Conservation (phyloP, 1,284 basidiomycete species). For the Mycena citricolor region DNA sequence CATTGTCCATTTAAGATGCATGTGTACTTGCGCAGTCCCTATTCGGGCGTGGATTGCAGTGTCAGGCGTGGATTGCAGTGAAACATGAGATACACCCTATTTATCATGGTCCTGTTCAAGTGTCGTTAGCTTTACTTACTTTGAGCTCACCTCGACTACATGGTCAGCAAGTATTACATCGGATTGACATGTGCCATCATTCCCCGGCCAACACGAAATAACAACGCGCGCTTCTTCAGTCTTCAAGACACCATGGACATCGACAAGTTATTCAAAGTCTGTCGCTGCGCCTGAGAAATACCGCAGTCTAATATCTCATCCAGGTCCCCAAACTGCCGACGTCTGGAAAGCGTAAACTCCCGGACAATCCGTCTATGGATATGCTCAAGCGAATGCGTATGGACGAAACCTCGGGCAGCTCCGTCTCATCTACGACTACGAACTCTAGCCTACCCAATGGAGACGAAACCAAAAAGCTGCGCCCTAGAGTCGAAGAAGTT, state of each 20-base stretch:
- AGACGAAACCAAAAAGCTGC: conserved; percentile 13
- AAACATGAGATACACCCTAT: too few relatives aligned
- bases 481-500: conserved; percentile 23
- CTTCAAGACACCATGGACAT: conserved; percentile 60
- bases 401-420: conserved; percentile 37
- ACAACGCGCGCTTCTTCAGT: too few relatives aligned
- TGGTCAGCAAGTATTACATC: too few relatives aligned
- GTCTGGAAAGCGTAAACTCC: conserved; percentile 74
- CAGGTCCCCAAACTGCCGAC: conserved; percentile 65
- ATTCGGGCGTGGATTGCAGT: too few relatives aligned
- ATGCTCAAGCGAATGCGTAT: conserved; percentile 77
- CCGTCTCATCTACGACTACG: conserved; percentile 14
- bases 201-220: too few relatives aligned
- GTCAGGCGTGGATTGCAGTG: too few relatives aligned
- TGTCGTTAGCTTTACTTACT: too few relatives aligned
- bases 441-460: conserved; percentile 16
- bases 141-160: too few relatives aligned
- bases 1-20: too few relatives aligned
- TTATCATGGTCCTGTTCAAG: too few relatives aligned
- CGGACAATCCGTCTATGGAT: conserved; percentile 79
- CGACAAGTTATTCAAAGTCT: conserved; percentile 80
- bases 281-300: conserved; percentile 10
- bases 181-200: too few relatives aligned
- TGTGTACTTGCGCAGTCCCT: too few relatives aligned
- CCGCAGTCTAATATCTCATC: conserved; percentile 4